phyloP scores from a whole-genome alignment of 257 asterid genomes.

The Primulina huaijiensis region DNA sequence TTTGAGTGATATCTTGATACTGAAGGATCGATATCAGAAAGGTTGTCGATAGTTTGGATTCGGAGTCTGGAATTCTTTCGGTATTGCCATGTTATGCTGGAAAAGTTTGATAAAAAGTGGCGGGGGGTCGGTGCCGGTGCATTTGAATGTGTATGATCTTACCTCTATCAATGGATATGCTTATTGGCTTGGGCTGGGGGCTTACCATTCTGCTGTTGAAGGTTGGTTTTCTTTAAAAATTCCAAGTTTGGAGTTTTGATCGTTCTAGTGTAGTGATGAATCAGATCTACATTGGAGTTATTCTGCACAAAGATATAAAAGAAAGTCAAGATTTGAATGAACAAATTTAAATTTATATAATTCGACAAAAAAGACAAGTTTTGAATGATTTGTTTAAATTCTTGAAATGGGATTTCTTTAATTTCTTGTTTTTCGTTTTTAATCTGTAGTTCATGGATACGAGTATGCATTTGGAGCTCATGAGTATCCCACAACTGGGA shows the following conservation, averaged over 20 bases:
- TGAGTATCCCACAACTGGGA: constrained; percentile 57
- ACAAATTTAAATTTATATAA: no score
- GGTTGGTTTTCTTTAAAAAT: constrained; percentile 34
- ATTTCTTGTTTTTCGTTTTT: no score
- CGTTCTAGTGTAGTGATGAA: neutral
- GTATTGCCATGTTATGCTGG: constrained; percentile 56
- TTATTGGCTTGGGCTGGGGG: constrained; percentile 89
- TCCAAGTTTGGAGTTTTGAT: neutral
- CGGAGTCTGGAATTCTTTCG: neutral
- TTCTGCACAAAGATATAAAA: neutral
- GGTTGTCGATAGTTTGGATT: neutral
- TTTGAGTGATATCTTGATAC: neutral
- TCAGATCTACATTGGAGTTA: constrained; percentile 24
- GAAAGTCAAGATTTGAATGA: neutral
- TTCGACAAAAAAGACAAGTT: no score
- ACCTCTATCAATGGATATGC: constrained; percentile 75
- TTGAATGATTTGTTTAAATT: neutral
- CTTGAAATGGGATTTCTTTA: constrained; percentile 10
- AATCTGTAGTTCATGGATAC: constrained; percentile 51
- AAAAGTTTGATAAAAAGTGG: constrained; percentile 38
- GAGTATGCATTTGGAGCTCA: constrained; percentile 77
- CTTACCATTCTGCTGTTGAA: constrained; percentile 85
- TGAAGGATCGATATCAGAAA: constrained; percentile 8
- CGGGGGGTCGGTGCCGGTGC: constrained; percentile 63
- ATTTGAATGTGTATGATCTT: constrained; percentile 75